Percentiles rank a stretch among this genome's conserved stretches.
phyloP scores from a whole-genome alignment of 108 stramenopile genomes.

The Parmales sp. region DNA sequence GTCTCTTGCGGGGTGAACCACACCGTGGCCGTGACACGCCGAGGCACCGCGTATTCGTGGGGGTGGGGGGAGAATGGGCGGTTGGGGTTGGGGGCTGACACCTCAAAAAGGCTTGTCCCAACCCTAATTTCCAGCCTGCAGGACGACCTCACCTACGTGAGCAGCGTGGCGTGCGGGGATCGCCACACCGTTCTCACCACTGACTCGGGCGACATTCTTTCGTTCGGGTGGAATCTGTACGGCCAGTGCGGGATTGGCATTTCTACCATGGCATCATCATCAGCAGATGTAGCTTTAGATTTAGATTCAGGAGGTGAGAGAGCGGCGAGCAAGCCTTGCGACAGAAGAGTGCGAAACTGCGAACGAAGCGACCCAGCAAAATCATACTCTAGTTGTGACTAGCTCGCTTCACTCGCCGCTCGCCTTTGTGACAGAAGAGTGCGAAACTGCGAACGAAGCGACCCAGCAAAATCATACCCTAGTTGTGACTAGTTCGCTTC shows the following conservation, averaged over 20 bases:
- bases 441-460: no score
- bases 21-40: neutral
- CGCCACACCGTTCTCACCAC: neutral
- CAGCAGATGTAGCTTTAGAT: no score
- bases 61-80: neutral
- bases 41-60: neutral
- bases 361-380: no score
- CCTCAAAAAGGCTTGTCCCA: neutral
- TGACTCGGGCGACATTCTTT: neutral
- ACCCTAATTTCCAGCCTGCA: neutral
- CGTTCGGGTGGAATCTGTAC: neutral
- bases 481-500: no score
- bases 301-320: no score
- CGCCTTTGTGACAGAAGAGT: no score
- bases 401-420: no score
- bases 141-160: neutral
- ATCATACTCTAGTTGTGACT: no score
- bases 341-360: neutral
- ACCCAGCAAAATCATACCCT: no score
- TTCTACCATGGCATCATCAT: no score
- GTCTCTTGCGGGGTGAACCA: conserved; percentile 3
- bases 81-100: neutral
- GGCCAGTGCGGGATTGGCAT: neutral
- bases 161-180: neutral
- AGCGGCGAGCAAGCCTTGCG: neutral